Percentiles rank a stretch among this genome's conserved stretches.
Conservation (phyloP, 23 red algal species). For the Agarophyton chilense region DNA sequence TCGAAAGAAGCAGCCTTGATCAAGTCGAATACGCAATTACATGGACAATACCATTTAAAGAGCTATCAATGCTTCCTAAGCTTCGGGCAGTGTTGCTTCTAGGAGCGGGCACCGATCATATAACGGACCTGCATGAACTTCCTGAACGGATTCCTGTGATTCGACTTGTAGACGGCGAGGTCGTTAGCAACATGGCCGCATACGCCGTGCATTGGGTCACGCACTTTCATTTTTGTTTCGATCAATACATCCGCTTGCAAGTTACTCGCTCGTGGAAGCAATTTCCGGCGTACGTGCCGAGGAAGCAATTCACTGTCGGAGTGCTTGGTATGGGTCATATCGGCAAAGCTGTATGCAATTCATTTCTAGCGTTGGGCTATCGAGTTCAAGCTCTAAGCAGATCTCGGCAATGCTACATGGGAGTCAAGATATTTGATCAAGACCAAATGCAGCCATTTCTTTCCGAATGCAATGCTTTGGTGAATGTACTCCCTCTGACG, state of each 20-base stretch:
- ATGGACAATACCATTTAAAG: background rate
- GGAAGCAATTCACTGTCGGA: background rate
- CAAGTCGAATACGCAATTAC: background rate
- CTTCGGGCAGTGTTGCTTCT: background rate
- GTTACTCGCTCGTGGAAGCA: background rate
- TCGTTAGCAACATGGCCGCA: background rate
- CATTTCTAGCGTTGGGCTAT: background rate
- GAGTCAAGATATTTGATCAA: background rate
- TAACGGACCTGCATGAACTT: background rate
- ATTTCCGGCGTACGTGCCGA: background rate
- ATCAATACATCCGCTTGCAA: background rate
- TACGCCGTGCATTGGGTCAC: background rate
- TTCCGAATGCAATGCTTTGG: background rate
- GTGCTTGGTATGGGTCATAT: background rate
- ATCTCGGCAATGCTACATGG: background rate
- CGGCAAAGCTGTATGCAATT: background rate
- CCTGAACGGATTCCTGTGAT: background rate
- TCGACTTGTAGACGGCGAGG: background rate
- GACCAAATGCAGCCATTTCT: background rate
- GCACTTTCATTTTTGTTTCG: conserved; percentile 4
- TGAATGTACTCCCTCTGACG: conserved; percentile 14
- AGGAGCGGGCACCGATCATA: background rate
- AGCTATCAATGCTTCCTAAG: background rate
- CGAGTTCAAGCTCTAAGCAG: background rate
- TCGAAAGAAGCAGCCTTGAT: background rate